A percentile compares a stretch with the other conserved stretches of the same genome.
Conservation (phyloP, 176 grass and related monocot species). For the Elaeis guineensis region DNA sequence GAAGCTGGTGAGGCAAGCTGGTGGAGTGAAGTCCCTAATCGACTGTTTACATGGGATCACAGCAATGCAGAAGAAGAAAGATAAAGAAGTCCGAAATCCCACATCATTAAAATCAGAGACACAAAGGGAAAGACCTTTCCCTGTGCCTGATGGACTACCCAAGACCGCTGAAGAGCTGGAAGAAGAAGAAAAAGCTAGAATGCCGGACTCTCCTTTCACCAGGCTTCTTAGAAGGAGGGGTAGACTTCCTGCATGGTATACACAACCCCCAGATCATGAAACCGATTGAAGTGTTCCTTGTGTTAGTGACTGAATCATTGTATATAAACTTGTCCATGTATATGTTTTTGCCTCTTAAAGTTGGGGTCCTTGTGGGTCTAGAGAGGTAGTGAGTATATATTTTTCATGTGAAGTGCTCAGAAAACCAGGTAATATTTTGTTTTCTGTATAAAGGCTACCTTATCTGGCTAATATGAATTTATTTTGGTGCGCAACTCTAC, state of each 20-base stretch:
- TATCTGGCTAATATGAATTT: no score
- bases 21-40: slow-evolving; percentile 45
- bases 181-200: slow-evolving; percentile 46
- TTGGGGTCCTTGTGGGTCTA: no score
- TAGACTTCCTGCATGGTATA: slow-evolving; percentile 63
- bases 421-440: no score
- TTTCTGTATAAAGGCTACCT: no score
- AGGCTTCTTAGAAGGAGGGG: slow-evolving; percentile 59
- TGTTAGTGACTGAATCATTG: neutral
- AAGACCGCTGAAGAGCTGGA: slow-evolving; percentile 62
- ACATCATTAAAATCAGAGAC: neutral
- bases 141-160: slow-evolving; percentile 58
- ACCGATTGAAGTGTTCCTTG: neutral
- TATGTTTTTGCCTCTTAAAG: no score
- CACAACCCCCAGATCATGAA: slow-evolving; percentile 14
- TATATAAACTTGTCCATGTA: no score
- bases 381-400: no score
- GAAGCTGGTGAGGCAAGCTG: slow-evolving; percentile 30
- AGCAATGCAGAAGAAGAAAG: slow-evolving; percentile 35
- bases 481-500: no score
- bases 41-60: slow-evolving; percentile 38
- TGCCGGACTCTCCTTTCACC: slow-evolving; percentile 66
- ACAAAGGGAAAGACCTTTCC: slow-evolving; percentile 31
- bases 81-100: slow-evolving; percentile 17
- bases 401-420: no score